These are phyloP conservation scores for Penicillium alfredii DNA, from an alignment of 495 filamentous ascomycete genomes.

Conservation along the genomic window DNA sequence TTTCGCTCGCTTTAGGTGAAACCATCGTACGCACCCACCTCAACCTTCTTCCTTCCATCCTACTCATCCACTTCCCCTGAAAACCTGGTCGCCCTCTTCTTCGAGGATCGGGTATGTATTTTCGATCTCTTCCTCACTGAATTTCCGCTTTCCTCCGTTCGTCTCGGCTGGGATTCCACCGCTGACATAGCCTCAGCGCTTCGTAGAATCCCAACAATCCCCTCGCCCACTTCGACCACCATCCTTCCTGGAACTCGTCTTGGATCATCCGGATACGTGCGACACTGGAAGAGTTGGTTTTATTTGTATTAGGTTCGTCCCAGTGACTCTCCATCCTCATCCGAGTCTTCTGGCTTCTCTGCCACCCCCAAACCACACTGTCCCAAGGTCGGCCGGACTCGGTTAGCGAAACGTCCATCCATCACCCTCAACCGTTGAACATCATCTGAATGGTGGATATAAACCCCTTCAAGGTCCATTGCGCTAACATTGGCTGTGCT, in stretches of 20 bases:
- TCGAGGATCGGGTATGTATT: conserved; percentile 18
- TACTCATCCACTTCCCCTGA: conserved; percentile 7
- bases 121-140: conserved; percentile 4
- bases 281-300: conserved; percentile 23
- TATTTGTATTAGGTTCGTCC: conserved; percentile 34
- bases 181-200: conserved; percentile 43
- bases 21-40: conserved; percentile 37
- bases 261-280: conserved; percentile 22
- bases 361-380: conserved; percentile 21
- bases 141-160: conserved; percentile 9
- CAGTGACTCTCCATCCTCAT: conserved; percentile 34
- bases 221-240: conserved; percentile 24
- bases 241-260: conserved; percentile 13
- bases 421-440: no score
- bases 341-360: conserved; percentile 34
- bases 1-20: conserved; percentile 44
- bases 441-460: no score
- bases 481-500: conserved; percentile 24
- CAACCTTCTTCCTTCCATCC: conserved; percentile 20
- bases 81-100: conserved; percentile 9
- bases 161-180: conserved; percentile 30
- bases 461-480: no score
- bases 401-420: conserved; percentile 23
- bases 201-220: conserved; percentile 33
- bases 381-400: conserved; percentile 32